Base-by-base conservation (phyloP, 2,329 filamentous ascomycete species). In the Clonostachys byssicola region DNA sequence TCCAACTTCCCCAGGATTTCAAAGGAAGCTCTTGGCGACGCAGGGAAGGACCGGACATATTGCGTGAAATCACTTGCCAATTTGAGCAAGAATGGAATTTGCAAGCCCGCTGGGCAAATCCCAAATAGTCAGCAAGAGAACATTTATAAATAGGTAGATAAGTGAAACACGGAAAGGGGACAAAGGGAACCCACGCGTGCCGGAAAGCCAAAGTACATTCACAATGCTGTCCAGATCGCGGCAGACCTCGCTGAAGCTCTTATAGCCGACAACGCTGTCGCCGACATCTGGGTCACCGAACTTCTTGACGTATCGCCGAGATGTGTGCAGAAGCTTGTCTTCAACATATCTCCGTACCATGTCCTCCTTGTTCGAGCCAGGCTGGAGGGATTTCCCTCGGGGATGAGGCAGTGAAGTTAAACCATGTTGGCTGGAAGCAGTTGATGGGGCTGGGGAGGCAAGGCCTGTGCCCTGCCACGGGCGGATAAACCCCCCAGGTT, bases 121-220 rank as follows among this genome's bases (percentile, higher is more conserved):
- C 36, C 7, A 39, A 30, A n/a, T 18, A 39, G 36, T 39, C n/a
- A 39, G 17, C 14, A 39, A 39, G 18, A 35, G 48, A 30, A 45
- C 17, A 7, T 38, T n/a, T 40, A n/a, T 18, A 18, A 40, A 40
- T 40, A 17, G 13, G 33, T 12, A 40, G 23, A 14, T 17, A 23
- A 44, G 20, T 13, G 20, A 18, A n/a, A 39, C 12, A 39, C 36
- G 36, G 36, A n/a, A 39, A n/a, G 14, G 36, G 36, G 7, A 39
- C 7, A 18, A 18, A n/a, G 10, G 36, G 17, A 18, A 64, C 88
- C 62, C 74, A 91, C 90, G 90, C 18, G 92, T 96, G 10, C 88
- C 89, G 33, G 85, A 89, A 18, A 89, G 78, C 92, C 92, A 97
- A 6, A 96, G 68, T 8, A 95, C 78, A 63, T 95, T 86, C 14